A percentile compares a stretch with the other conserved stretches of the same genome.
These are phyloP conservation scores for Pseudonectria buxi DNA, from an alignment of 2,329 filamentous ascomycete species.

Conservation along the genomic window DNA sequence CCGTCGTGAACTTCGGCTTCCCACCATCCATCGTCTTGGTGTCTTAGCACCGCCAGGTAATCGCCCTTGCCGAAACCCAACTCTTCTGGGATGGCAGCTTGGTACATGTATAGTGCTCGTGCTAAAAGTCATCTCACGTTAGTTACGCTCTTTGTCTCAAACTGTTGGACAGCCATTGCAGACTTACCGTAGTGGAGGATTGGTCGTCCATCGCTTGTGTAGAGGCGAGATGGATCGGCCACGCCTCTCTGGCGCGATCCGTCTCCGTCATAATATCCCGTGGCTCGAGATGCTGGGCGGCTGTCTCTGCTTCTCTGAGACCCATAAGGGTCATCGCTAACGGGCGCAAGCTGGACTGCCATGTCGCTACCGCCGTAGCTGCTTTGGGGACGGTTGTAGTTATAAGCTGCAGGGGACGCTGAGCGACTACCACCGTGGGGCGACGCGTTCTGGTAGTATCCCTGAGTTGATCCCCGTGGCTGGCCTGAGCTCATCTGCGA, in stretches of 20 bases:
- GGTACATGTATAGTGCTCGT: constrained; percentile 88
- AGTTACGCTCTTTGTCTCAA: constrained; percentile 6
- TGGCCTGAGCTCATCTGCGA: constrained; percentile 35
- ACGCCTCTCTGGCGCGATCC: constrained; percentile 59
- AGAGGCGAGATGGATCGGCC: constrained; percentile 73
- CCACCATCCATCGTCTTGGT: constrained; percentile 99
- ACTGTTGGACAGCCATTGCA: neutral
- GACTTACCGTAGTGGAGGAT: constrained; percentile 91
- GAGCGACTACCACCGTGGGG: constrained; percentile 40
- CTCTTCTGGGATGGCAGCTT: constrained; percentile 91
- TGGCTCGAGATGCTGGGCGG: constrained; percentile 44
- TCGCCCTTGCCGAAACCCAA: constrained; percentile 90
- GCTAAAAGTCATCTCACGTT: constrained; percentile 45
- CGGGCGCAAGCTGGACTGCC: constrained; percentile 60
- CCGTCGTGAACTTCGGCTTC: constrained; percentile 84
- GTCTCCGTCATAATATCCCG: constrained; percentile 50
- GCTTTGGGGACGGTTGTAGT: constrained; percentile 45
- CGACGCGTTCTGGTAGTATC: constrained; percentile 47
- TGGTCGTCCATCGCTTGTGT: constrained; percentile 76
- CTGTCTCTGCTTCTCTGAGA: constrained; percentile 47
- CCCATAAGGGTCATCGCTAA: constrained; percentile 52
- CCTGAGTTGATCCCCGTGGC: constrained; percentile 42
- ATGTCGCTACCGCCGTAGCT: constrained; percentile 49
- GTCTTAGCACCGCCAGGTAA: constrained; percentile 75
- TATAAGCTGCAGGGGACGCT: constrained; percentile 42